Base-by-base conservation (phyloP, 495 filamentous ascomycete genomes). In the Penicillium longicatenatum region DNA sequence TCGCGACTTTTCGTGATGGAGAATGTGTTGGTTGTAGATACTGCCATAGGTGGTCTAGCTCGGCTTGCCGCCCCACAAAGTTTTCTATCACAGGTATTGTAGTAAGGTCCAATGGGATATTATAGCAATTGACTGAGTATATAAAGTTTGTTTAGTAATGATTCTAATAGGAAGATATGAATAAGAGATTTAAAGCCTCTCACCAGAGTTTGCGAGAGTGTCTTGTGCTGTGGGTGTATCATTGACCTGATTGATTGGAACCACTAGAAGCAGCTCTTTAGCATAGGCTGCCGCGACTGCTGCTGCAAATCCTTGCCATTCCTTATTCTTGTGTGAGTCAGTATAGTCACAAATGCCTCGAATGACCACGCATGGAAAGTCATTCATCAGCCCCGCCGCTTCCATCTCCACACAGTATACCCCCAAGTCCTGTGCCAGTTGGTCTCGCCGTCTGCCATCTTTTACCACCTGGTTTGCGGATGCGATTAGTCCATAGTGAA, bases 261-360 rank as follows among this genome's bases (percentile, higher is more conserved):
- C 20, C n/a, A 49, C 46, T 3, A 22, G 30, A 9, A 49, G 21
- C 17, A 49, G 7, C 14, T 55, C 53, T 17, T 55, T 55, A 1
- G 44, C 53, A 29, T 8, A 48, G 12, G 53, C 53, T 11, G 63
- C 68, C n/a, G 68, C 63, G 1, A 52, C 55, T n/a, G 66, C 63
- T n/a, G 66, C 68, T 0, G 66, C 68, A 54, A 64, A 69, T 42
- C 26, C 45, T 41, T 71, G 66, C 68, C 64, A 71, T 4, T 50
- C 31, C 31, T 67, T 61, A 33, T 69, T 67, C 48, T 69, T 71
- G 43, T 69, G 66, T 12, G 63, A 63, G 52, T 71, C 68, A 14
- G 60, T 24, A 53, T 67, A 69, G 50, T 71, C 66, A 37, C 63
- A 69, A 11, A 71, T 64, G 4, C 68, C 68, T 33, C 63, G 49